These are phyloP conservation scores for Boletus vermiculosoides DNA, from an alignment of 768 basidiomycete species.

Conservation along the genomic window DNA sequence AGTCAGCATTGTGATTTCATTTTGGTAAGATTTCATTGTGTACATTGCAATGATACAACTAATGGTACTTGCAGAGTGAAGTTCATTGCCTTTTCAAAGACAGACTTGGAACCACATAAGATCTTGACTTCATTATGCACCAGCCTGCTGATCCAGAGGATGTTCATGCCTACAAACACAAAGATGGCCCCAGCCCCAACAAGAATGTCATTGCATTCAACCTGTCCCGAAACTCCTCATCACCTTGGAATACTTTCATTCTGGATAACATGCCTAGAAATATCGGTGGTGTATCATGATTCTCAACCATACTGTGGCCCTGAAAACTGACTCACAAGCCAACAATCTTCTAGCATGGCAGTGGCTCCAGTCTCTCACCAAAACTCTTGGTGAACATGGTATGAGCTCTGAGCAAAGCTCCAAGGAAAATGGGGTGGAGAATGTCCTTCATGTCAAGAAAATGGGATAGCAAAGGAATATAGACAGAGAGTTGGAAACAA, in stretches of 20 bases:
- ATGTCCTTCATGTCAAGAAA: no score
- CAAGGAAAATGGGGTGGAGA: no score
- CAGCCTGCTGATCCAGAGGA: not conserved
- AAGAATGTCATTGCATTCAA: not conserved
- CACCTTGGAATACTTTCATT: conserved; percentile 5
- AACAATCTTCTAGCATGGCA: no score
- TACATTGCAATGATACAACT: no score
- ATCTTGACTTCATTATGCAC: conserved; percentile 4
- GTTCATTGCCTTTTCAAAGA: conserved; percentile 13
- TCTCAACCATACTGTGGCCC: no score
- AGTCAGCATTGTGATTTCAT: conserved; percentile 2
- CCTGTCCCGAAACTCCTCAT: not conserved
- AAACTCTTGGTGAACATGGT: no score
- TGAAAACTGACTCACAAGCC: no score
- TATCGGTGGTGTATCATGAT: no score
- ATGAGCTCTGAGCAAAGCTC: no score
- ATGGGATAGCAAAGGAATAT: no score
- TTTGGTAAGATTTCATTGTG: not conserved
- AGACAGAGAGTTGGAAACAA: no score
- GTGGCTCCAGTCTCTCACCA: no score
- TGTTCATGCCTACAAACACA: conserved; percentile 4
- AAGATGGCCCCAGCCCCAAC: conserved; percentile 6
- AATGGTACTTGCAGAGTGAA: not conserved
- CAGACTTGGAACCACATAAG: conserved; percentile 2
- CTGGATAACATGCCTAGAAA: not conserved